A percentile compares a stretch with the other conserved stretches of the same genome.
phyloP scores from a whole-genome alignment of 192 early-diverging fungal genomes.

The Podila epigama region DNA sequence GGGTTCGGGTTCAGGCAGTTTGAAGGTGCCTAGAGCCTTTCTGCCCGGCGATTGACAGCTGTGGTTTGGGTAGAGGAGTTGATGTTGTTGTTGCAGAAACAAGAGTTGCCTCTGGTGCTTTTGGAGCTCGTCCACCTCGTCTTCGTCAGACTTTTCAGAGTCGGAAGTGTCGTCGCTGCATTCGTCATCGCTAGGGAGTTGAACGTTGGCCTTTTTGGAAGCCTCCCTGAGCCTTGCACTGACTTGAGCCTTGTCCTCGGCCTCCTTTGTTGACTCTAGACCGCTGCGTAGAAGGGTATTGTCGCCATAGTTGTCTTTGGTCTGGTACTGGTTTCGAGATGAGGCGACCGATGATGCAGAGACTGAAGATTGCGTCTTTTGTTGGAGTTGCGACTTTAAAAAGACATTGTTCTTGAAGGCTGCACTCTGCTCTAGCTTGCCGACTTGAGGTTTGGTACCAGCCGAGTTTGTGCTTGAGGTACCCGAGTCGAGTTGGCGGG shows the following conservation, averaged over 20 bases:
- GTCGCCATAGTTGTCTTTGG: background rate
- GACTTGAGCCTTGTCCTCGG: constrained; percentile 7
- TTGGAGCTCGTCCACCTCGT: background rate
- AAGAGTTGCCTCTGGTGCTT: constrained; percentile 11
- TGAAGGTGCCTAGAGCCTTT: background rate
- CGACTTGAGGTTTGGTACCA: constrained; percentile 1
- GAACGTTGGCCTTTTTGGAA: constrained; percentile 23
- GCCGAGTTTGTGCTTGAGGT: background rate
- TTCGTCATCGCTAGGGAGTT: constrained; percentile 40
- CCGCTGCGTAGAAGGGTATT: constrained; percentile 4
- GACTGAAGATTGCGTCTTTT: background rate
- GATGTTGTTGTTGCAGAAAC: background rate
- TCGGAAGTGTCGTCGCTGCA: constrained; percentile 18
- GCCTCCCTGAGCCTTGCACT: constrained; percentile 20
- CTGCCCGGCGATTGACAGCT: background rate
- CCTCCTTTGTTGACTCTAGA: constrained; percentile 1
- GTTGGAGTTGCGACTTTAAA: constrained; percentile 3
- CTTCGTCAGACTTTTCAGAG: constrained; percentile 16
- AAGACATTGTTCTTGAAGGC: constrained; percentile 39
- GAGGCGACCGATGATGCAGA: background rate
- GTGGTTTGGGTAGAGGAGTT: constrained; percentile 6
- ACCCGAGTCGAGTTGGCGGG: constrained; percentile 14
- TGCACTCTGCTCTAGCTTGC: constrained; percentile 21
- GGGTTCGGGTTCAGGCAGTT: background rate
- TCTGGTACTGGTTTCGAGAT: background rate